Conservation (phyloP, 805 yeast species). For the Nakazawaea wyomingensis region DNA sequence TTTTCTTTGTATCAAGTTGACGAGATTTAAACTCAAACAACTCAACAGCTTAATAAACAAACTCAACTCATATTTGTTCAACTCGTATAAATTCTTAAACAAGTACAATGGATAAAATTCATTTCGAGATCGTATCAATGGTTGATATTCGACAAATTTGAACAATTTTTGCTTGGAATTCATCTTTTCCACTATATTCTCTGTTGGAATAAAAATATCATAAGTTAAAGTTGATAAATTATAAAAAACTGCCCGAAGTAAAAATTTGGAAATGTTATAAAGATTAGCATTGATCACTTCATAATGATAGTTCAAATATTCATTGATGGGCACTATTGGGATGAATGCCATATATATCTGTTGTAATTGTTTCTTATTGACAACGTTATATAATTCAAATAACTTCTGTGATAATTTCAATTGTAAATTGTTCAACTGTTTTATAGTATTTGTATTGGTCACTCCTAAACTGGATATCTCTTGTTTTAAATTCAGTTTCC, state of each 20-base stretch:
- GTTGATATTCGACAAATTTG: slow-evolving; percentile 12
- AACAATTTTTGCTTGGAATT: slow-evolving; percentile 5
- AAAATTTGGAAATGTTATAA: slow-evolving; percentile 17
- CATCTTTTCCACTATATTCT: neutral
- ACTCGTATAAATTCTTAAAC: slow-evolving; percentile 14
- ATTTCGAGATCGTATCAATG: slow-evolving; percentile 8
- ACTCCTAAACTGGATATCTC: neutral
- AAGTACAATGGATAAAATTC: slow-evolving; percentile 13
- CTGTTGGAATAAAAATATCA: slow-evolving; percentile 8
- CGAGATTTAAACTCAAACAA: slow-evolving; percentile 18
- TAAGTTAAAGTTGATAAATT: slow-evolving; percentile 20
- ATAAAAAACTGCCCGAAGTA: slow-evolving; percentile 15
- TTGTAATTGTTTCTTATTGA: neutral
- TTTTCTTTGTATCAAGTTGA: slow-evolving; percentile 11
- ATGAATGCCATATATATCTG: slow-evolving; percentile 16
- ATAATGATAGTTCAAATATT: slow-evolving; percentile 17
- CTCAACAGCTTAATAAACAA: slow-evolving; percentile 17
- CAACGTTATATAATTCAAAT: slow-evolving; percentile 12
- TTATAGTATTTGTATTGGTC: slow-evolving; percentile 9
- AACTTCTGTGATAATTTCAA: slow-evolving; percentile 17
- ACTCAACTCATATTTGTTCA: slow-evolving; percentile 16
- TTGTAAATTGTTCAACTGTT: slow-evolving; percentile 14
- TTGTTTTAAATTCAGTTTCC: neutral
- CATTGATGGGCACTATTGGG: slow-evolving; percentile 23
- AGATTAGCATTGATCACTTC: slow-evolving; percentile 20